Base-by-base conservation (phyloP, 768 basidiomycete genomes). In the Leccinum variicolor region DNA sequence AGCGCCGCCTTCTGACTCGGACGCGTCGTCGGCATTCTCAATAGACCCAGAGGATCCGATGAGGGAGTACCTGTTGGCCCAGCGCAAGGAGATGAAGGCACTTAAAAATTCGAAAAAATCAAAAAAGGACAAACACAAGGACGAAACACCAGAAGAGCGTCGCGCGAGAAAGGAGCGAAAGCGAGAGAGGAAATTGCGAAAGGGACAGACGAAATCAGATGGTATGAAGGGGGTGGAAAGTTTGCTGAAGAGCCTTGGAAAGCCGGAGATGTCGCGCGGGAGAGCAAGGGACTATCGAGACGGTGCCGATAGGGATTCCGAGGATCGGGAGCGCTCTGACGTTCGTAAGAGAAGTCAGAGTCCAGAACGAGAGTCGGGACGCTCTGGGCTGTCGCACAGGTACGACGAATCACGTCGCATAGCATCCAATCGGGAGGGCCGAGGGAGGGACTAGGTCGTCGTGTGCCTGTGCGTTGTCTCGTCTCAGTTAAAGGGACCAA, bases 11-110 rank as follows among this genome's bases (percentile, higher is more conserved):
- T 85, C 88, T 6, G 87, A 89, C 33, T 86, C 87, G 4, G 87
- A 88, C 2, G 85, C 76, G 15, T 81, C 82, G 3, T 81, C 85
- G 17, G 80, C 76, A 17, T 81, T 85, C 26, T 79, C 83, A 9
- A 89, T 97, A 56, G 95, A 98, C 70, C 92, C 91, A 1, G 96
- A 98, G 69, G 97, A 99, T 73, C 97, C 97, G 1, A 98, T 99
- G 97, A 84, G 88, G 28, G 95, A 94, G 60, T 98, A 92, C 69
- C 78, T 99, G 33, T 74, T 94, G 39, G 81, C 85, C 1, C 83
- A 95, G 69, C 81, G 82, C 64, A 83, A 76, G 63, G 90, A 92
- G 67, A 83, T 84, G 67, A 89, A 86, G 62, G 84, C 80, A 3
- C 73, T 79, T 57, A 76, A 79, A 64, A 89, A 87, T 74, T 86